These are phyloP conservation scores for Colletotrichum nymphaeae DNA, from an alignment of 2,329 filamentous ascomycete species.

Conservation along the genomic window DNA sequence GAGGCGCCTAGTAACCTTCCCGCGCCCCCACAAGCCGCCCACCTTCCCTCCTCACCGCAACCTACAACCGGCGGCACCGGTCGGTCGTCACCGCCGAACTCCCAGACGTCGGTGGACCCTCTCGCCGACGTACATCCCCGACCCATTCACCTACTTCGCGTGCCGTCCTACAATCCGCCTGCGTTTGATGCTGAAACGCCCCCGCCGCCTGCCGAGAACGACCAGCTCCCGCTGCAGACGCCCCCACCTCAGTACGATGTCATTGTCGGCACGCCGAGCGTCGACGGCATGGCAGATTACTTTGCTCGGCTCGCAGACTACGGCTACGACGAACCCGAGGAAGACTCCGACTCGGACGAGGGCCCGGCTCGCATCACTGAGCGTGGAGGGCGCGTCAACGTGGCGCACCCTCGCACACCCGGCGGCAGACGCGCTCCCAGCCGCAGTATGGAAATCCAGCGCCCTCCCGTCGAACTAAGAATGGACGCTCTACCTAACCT, in stretches of 20 bases:
- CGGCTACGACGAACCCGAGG: slow-evolving; percentile 58
- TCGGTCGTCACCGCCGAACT: slow-evolving; percentile 24
- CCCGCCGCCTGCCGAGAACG: slow-evolving; percentile 66
- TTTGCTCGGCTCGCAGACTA: slow-evolving; percentile 84
- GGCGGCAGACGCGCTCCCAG: slow-evolving; percentile 65
- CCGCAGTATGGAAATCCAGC: slow-evolving; percentile 66
- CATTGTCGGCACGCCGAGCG: slow-evolving; percentile 76
- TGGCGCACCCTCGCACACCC: slow-evolving; percentile 67
- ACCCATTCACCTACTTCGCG: slow-evolving; percentile 86
- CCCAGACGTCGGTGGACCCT: slow-evolving; percentile 15
- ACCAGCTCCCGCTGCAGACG: slow-evolving; percentile 65
- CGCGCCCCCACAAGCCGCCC: slow-evolving; percentile 67
- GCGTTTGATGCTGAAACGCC: slow-evolving; percentile 85
- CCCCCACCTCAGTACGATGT: slow-evolving; percentile 88
- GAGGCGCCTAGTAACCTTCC: slow-evolving; percentile 52
- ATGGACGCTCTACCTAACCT: slow-evolving; percentile 39
- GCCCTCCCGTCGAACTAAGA: slow-evolving; percentile 51
- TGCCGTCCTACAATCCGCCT: slow-evolving; percentile 89
- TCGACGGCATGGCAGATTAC: slow-evolving; percentile 84
- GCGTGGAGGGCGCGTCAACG: slow-evolving; percentile 66
- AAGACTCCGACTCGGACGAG: slow-evolving; percentile 61
- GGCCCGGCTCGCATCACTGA: slow-evolving; percentile 58
- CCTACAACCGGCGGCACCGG: slow-evolving; percentile 36
- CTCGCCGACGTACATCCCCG: slow-evolving; percentile 56
- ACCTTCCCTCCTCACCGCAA: slow-evolving; percentile 49